phyloP scores from a whole-genome alignment of 768 basidiomycete species.

The Lentinula lateritia region DNA sequence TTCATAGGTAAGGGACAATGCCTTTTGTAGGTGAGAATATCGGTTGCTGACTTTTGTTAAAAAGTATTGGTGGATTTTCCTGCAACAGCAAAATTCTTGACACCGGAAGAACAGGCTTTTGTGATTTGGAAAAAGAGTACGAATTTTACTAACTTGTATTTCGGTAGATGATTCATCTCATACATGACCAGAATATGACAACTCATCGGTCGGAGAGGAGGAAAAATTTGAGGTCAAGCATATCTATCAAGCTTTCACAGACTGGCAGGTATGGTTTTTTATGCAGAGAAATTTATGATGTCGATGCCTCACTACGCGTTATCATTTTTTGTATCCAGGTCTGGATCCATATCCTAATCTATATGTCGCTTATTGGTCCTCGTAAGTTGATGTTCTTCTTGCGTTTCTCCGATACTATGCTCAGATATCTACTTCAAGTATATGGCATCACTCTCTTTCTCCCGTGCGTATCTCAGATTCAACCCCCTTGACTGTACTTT shows the following conservation, averaged over 20 bases:
- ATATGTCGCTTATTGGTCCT: slow-evolving; percentile 54
- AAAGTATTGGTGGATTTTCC: slow-evolving; percentile 62
- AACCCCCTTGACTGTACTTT: no score
- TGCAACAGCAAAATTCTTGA: slow-evolving; percentile 52
- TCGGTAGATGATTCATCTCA: background rate
- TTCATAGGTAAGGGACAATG: slow-evolving; percentile 34
- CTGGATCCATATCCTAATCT: slow-evolving; percentile 52
- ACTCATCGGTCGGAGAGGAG: slow-evolving; percentile 53
- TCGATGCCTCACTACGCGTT: background rate
- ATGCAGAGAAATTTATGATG: background rate
- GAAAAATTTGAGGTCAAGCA: slow-evolving; percentile 54
- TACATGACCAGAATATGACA: slow-evolving; percentile 39
- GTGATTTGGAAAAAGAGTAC: slow-evolving; percentile 52
- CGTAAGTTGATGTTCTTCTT: slow-evolving; percentile 33
- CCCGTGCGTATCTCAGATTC: slow-evolving; percentile 39
- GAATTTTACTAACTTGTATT: slow-evolving; percentile 6
- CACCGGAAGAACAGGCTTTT: slow-evolving; percentile 52
- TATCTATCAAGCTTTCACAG: slow-evolving; percentile 44
- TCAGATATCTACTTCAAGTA: slow-evolving; percentile 27
- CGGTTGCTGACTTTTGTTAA: background rate
- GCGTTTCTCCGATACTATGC: background rate
- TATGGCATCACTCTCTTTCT: slow-evolving; percentile 70
- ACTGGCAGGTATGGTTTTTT: slow-evolving; percentile 51
- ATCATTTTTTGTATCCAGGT: slow-evolving; percentile 11
- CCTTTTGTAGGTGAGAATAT: background rate